Percentiles rank a stretch among this genome's conserved stretches.
phyloP scores from a whole-genome alignment of 108 stramenopile species.

The Fragilaria radians region DNA sequence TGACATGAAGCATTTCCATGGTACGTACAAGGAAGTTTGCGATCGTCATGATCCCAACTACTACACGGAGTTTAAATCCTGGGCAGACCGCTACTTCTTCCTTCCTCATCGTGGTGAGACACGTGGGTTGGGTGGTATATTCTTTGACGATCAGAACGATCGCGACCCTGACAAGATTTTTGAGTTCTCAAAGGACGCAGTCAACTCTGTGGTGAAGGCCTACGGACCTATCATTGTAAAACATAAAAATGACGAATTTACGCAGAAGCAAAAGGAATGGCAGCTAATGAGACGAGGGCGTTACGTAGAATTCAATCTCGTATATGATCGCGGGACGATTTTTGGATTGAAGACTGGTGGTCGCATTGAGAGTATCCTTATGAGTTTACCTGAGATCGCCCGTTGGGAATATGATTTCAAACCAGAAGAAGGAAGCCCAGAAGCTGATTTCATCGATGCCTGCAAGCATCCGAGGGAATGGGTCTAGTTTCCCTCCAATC shows the following conservation, averaged over 20 bases:
- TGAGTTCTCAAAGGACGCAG: slow-evolving; percentile 80
- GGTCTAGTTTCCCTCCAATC: slow-evolving; percentile 61
- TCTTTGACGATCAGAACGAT: slow-evolving; percentile 98
- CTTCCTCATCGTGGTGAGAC: slow-evolving; percentile 95
- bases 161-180: slow-evolving; percentile 83
- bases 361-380: slow-evolving; percentile 97
- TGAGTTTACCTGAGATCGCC: slow-evolving; percentile 98
- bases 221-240: slow-evolving; percentile 91
- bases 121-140: slow-evolving; percentile 96
- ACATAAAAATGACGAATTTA: slow-evolving; percentile 88
- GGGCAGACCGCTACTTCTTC: slow-evolving; percentile 97
- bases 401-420: slow-evolving; percentile 96
- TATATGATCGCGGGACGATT: slow-evolving; percentile 97
- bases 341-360: slow-evolving; percentile 99
- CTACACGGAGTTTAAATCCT: slow-evolving; percentile 95
- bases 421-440: slow-evolving; percentile 71
- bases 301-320: slow-evolving; percentile 99
- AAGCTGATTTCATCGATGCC: slow-evolving; percentile 92
- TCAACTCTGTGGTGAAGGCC: slow-evolving; percentile 81
- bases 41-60: slow-evolving; percentile 96
- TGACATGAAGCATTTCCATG: slow-evolving; percentile 98
- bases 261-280: slow-evolving; percentile 93
- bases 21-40: slow-evolving; percentile 96
- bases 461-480: slow-evolving; percentile 89
- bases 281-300: slow-evolving; percentile 92